A percentile compares a stretch with the other conserved stretches of the same genome.
Conservation (phyloP, 2,329 filamentous ascomycete genomes). For the Pleoardoris graminearum region DNA sequence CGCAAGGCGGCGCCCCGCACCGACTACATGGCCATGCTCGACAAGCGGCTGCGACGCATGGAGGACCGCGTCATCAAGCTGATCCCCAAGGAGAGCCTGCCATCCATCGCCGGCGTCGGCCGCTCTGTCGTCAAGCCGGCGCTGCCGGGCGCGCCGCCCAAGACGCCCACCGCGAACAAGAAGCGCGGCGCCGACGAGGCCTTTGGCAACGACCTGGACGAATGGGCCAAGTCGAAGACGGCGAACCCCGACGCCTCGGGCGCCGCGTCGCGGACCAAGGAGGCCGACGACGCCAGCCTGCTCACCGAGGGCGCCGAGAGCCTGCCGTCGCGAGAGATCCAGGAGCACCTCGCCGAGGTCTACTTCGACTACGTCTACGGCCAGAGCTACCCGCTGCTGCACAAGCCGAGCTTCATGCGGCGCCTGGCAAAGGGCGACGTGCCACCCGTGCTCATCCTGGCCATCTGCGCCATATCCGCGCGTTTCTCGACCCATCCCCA, state of each 20-base stretch:
- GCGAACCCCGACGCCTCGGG: slow-evolving; percentile 58
- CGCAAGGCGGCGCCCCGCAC: slow-evolving; percentile 92
- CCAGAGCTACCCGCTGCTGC: slow-evolving; percentile 89
- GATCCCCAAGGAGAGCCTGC: slow-evolving; percentile 82
- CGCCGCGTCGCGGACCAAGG: slow-evolving; percentile 48
- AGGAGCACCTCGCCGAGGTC: slow-evolving; percentile 89
- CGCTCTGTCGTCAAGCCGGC: slow-evolving; percentile 85
- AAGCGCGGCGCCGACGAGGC: slow-evolving; percentile 87
- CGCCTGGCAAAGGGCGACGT: slow-evolving; percentile 77
- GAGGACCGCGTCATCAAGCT: slow-evolving; percentile 97
- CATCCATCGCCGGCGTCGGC: slow-evolving; percentile 67
- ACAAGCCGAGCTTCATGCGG: slow-evolving; percentile 97
- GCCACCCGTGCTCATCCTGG: slow-evolving; percentile 88
- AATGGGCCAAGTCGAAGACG: slow-evolving; percentile 69
- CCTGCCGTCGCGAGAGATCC: slow-evolving; percentile 81
- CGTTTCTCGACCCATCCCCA: slow-evolving; percentile 90
- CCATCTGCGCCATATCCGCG: slow-evolving; percentile 92
- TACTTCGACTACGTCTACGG: slow-evolving; percentile 97
- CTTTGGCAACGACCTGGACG: slow-evolving; percentile 78
- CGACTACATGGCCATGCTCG: slow-evolving; percentile 98
- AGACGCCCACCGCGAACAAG: slow-evolving; percentile 60
- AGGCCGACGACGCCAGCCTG: slow-evolving; percentile 74
- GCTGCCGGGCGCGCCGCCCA: slow-evolving; percentile 60
- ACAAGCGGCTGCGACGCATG: slow-evolving; percentile 94
- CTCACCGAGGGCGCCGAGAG: slow-evolving; percentile 81